Evolutionary conservation across 2,329 filamentous ascomycete species (phyloP), one percentile per base, ranked within the genome.

Genomic region (Calonectria leucothoes): DNA sequence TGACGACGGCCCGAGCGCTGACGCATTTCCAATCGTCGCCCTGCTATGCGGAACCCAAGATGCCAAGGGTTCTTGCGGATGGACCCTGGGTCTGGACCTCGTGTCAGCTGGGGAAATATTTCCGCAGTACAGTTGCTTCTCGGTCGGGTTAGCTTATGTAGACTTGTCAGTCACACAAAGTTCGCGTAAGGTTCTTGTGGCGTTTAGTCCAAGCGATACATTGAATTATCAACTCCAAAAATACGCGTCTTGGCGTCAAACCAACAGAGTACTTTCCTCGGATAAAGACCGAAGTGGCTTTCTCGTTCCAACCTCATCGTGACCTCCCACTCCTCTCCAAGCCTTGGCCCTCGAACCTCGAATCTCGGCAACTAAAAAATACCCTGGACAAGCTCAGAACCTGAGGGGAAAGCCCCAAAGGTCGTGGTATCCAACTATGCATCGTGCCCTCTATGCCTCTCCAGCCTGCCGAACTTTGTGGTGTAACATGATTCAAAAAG

Each of bases 331-430:
- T 49, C 25, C 15, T 10, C n/a, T n/a, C 23, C 42, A 23, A 23
- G 17, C n/a, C 10, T 45, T n/a, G 23, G 23, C n/a, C 20, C 20
- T 45, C 42, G 42, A 45, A 11, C 42, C 42, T 37, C 64, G 55
- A 70, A 66, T 77, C 77, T 79, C 77, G 77, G 77, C 77, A 77
- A 49, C 33, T 72, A 20, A 20, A 25, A 55, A 39, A n/a, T 63
- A 57, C 29, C 48, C 17, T 42, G 27, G 10, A 61, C 33, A 48
- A 69, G 25, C 42, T n/a, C 20, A 29, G 45, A 51, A 23, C 31
- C n/a, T 17, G 37, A 52, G 35, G 33, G 25, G 5, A n/a, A 59
- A 27, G 25, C 20, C 15, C 20, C 20, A 29, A 51, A 39, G 29
- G 31, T 33, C 17, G 69, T 52, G 17, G 33, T 35, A 68, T 39